Evolutionary conservation across 23 red algal genomes (phyloP).

Genomic region (Gracilaria domingensis): DNA sequence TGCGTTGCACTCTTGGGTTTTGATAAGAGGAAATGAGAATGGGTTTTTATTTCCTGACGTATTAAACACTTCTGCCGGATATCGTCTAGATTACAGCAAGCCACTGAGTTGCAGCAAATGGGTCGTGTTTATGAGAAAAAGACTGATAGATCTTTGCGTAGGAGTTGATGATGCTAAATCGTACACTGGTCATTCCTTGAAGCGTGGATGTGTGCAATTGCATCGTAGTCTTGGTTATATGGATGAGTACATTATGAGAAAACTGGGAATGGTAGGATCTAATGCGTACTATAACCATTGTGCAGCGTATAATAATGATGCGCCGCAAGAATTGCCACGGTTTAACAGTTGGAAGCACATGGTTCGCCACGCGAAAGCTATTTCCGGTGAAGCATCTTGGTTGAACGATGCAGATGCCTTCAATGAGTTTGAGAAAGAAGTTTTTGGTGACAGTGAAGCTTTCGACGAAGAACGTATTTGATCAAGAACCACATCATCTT

Average conservation of each 20-base stretch:
- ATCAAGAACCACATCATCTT: too few species aligned
- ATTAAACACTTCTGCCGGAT: neutral
- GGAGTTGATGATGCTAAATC: neutral
- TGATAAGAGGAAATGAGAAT: neutral
- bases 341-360: slow-evolving; percentile 19
- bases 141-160: neutral
- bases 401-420: neutral
- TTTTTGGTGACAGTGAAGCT: too few species aligned
- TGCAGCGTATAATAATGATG: slow-evolving; percentile 40
- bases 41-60: neutral
- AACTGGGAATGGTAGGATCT: neutral
- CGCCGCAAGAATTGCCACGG: neutral
- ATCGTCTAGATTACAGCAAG: neutral
- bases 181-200: neutral
- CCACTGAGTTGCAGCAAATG: neutral
- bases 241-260: slow-evolving; percentile 10
- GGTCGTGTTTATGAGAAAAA: neutral
- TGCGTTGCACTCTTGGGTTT: slow-evolving; percentile 1
- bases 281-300: slow-evolving; percentile 43
- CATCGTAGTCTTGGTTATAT: neutral
- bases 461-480: too few species aligned
- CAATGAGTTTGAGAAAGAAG: slow-evolving; percentile 1
- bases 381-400: neutral
- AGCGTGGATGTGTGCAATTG: neutral
- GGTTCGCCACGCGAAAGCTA: slow-evolving; percentile 34